A percentile compares a stretch with the other conserved stretches of the same genome.
Evolutionary conservation across 2,329 filamentous ascomycete genomes (phyloP).

Genomic region (Sclerotinia trifoliorum): DNA sequence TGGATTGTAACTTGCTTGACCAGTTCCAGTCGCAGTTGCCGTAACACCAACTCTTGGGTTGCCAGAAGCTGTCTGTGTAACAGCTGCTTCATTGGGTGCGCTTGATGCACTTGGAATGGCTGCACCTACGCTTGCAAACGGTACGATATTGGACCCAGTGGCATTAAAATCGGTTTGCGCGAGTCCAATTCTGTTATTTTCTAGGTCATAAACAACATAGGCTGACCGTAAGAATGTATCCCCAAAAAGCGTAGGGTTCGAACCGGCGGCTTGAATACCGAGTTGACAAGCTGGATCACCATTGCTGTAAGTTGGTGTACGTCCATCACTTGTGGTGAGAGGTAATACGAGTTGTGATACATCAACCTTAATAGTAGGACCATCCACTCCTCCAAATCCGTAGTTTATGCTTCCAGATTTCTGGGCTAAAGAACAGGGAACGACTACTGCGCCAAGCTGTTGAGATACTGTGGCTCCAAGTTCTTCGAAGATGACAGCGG

Average conservation of each 20-base stretch:
- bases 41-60: slow-evolving; percentile 30
- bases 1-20: slow-evolving; percentile 33
- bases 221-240: slow-evolving; percentile 55
- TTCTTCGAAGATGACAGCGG: slow-evolving; percentile 46
- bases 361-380: slow-evolving; percentile 47
- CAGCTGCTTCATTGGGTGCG: slow-evolving; percentile 31
- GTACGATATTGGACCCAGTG: slow-evolving; percentile 38
- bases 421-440: slow-evolving; percentile 47
- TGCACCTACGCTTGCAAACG: slow-evolving; percentile 36
- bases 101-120: slow-evolving; percentile 34
- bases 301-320: slow-evolving; percentile 35
- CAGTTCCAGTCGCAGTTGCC: slow-evolving; percentile 26
- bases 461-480: slow-evolving; percentile 49
- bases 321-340: slow-evolving; percentile 38
- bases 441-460: slow-evolving; percentile 47
- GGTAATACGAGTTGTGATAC: slow-evolving; percentile 48
- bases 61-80: slow-evolving; percentile 37
- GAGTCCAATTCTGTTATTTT: slow-evolving; percentile 51
- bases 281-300: slow-evolving; percentile 51
- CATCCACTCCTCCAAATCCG: slow-evolving; percentile 47
- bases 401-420: slow-evolving; percentile 48
- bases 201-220: slow-evolving; percentile 55
- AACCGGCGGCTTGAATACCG: slow-evolving; percentile 47
- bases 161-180: slow-evolving; percentile 50
- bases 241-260: slow-evolving; percentile 44